phyloP scores from a whole-genome alignment of 2,329 filamentous ascomycete genomes.

The Aspergillus luchuensis region DNA sequence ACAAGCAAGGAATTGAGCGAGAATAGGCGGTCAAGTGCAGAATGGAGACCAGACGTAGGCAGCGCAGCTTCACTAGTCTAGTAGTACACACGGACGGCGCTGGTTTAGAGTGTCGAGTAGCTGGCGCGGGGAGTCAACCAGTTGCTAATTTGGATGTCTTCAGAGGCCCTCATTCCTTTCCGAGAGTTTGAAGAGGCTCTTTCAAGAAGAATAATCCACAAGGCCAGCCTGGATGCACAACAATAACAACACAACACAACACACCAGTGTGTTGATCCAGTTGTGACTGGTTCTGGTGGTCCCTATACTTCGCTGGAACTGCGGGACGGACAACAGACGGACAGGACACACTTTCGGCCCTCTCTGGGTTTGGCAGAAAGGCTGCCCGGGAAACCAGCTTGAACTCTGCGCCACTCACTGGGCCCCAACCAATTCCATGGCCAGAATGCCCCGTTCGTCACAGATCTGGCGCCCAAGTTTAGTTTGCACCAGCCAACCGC shows the following conservation, averaged over 20 bases:
- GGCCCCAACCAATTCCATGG: constrained; percentile 2
- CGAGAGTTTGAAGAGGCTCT: not conserved
- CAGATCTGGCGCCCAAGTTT: constrained; percentile 7
- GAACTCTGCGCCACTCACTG: not conserved
- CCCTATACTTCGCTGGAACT: not conserved
- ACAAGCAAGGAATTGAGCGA: constrained; percentile 3
- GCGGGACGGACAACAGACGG: not conserved
- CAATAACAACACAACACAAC: not conserved
- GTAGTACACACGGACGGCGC: too few species aligned
- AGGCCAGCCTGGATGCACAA: not conserved
- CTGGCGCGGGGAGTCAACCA: not conserved
- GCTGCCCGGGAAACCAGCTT: constrained; percentile 9
- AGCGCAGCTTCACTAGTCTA: constrained; percentile 1
- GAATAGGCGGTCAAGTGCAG: constrained; percentile 21
- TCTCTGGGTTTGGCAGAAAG: not conserved
- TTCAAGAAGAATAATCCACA: not conserved
- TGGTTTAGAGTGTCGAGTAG: not conserved
- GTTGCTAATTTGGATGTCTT: not conserved
- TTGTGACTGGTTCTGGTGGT: not conserved
- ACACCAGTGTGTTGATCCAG: not conserved
- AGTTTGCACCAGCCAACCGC: constrained; percentile 3
- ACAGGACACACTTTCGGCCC: not conserved
- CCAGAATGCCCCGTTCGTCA: constrained; percentile 1
- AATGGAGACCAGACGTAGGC: constrained; percentile 5
- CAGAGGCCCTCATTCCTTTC: not conserved